Evolutionary conservation across 352 stramenopile genomes (phyloP).

Genomic region (Phytophthora fragariaefolia): DNA sequence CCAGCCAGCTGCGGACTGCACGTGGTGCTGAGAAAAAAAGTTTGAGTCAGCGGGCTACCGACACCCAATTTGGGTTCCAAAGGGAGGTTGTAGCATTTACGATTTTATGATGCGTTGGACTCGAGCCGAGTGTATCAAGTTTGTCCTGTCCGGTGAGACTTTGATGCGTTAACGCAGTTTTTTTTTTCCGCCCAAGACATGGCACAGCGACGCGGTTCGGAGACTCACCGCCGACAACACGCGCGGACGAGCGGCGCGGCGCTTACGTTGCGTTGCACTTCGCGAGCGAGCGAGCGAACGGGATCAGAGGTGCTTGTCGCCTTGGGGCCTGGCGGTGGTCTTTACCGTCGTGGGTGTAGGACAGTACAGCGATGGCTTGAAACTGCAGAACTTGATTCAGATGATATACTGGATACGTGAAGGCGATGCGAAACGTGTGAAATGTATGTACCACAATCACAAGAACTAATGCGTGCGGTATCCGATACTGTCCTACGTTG

Average conservation of each 20-base stretch:
- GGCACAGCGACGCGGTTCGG: too few species aligned
- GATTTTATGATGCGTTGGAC: slow-evolving; percentile 30
- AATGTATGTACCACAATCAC: too few species aligned
- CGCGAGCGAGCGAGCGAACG: slow-evolving; percentile 1
- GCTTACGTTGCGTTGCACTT: slow-evolving; percentile 9
- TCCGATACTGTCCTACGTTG: too few species aligned
- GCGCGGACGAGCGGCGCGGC: background rate
- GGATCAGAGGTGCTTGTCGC: background rate
- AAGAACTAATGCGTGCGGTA: too few species aligned
- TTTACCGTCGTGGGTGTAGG: slow-evolving; percentile 23
- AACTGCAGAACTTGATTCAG: too few species aligned
- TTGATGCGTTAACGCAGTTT: too few species aligned
- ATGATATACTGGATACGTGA: too few species aligned
- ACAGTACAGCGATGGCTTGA: too few species aligned
- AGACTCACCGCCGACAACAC: background rate
- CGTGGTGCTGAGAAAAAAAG: slow-evolving; percentile 24
- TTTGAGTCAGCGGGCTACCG: background rate
- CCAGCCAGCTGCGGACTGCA: slow-evolving; percentile 14
- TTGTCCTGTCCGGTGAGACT: slow-evolving; percentile 8
- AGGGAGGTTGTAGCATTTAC: background rate
- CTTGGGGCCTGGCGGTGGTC: slow-evolving; percentile 7
- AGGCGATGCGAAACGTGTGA: too few species aligned
- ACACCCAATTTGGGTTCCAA: background rate
- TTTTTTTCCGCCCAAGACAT: too few species aligned
- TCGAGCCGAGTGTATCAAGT: slow-evolving; percentile 14